Evolutionary conservation across 176 grass and related monocot species (phyloP), one percentile per base, ranked within the genome.

Genomic region (Oryza longistaminata): DNA sequence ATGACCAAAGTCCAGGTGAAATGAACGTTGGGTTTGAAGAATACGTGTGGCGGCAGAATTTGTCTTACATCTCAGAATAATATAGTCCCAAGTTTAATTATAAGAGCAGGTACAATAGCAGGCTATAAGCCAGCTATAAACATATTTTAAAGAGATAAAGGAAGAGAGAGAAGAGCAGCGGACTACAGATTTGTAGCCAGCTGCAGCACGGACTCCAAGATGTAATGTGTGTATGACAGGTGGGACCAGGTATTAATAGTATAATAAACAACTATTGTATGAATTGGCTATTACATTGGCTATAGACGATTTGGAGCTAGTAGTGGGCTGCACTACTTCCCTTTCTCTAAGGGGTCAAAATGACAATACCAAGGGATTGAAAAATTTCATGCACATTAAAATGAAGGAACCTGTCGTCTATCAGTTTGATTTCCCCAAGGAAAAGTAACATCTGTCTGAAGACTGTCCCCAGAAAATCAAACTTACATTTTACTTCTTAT

Each of bases 11-110:
- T 85, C 88, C 82, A 85, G 82, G 40, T 85, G 64, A 80, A 75
- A 29, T 64, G 87, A 89, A 89, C 75, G 26, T 71, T 83, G 66
- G 73, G 42, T 9, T 37, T 50, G 64, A 75, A 69, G 82, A 70
- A 27, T 46, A 68, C 14, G 42, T 37, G 4, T 60, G 35, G 73
- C 22, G 39, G 72, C 86, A 70, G 35, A 58, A 81, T 16, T 61
- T 48, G 70, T 68, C 78, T 33, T 62, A 46, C 76, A 21, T 60
- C 60, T 33, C 82, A 68, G 6, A 43, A 66, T 84, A 61, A 24
- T 17, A 35, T 80, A 80, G 65, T 74, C 19, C 55, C 0, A 64
- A 13, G 50, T 42, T 29, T 71, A 64, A 27, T 2, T 34, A 67
- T 9, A 84, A n/a, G n/a, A n/a, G n/a, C n/a, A n/a, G n/a, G n/a